These are phyloP conservation scores for Triticum dicoccoides DNA, from an alignment of 176 grass and related monocot genomes.

Conservation along the genomic window DNA sequence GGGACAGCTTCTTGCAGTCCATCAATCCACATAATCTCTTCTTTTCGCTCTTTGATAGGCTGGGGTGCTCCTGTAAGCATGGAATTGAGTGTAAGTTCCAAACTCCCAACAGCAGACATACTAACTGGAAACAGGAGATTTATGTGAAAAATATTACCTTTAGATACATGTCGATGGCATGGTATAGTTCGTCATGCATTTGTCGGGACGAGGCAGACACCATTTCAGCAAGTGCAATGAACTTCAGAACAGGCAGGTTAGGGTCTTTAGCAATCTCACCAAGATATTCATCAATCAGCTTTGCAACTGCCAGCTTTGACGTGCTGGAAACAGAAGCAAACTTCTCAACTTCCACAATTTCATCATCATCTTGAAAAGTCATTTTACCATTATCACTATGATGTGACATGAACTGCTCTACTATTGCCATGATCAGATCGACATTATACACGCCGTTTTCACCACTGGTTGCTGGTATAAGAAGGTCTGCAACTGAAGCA, in stretches of 20 bases:
- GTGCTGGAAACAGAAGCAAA: slow-evolving; percentile 40
- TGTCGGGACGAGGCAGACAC: slow-evolving; percentile 46
- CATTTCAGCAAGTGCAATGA: slow-evolving; percentile 78
- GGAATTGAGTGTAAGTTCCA: neutral
- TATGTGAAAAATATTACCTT: slow-evolving; percentile 55
- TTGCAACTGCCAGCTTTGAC: slow-evolving; percentile 62
- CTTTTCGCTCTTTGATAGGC: slow-evolving; percentile 85
- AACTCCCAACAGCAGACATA: neutral
- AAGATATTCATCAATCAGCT: slow-evolving; percentile 89
- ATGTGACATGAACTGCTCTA: slow-evolving; percentile 66
- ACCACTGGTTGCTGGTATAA: slow-evolving; percentile 45
- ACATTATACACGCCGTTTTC: slow-evolving; percentile 50
- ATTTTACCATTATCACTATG: slow-evolving; percentile 28
- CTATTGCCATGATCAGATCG: slow-evolving; percentile 58
- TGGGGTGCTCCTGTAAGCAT: slow-evolving; percentile 73
- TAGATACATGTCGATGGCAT: slow-evolving; percentile 94
- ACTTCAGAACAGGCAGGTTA: slow-evolving; percentile 75
- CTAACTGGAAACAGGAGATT: neutral
- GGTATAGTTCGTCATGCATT: slow-evolving; percentile 80
- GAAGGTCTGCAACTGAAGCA: slow-evolving; percentile 80
- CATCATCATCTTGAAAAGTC: slow-evolving; percentile 43
- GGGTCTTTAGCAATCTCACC: slow-evolving; percentile 83
- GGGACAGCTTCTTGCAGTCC: slow-evolving; percentile 87
- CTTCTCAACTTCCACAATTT: slow-evolving; percentile 67
- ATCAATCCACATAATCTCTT: slow-evolving; percentile 83